A percentile compares a stretch with the other conserved stretches of the same genome.
These are phyloP conservation scores for Furculomyces boomerangus DNA, from an alignment of 371 early-diverging fungal genomes.

Conservation along the genomic window DNA sequence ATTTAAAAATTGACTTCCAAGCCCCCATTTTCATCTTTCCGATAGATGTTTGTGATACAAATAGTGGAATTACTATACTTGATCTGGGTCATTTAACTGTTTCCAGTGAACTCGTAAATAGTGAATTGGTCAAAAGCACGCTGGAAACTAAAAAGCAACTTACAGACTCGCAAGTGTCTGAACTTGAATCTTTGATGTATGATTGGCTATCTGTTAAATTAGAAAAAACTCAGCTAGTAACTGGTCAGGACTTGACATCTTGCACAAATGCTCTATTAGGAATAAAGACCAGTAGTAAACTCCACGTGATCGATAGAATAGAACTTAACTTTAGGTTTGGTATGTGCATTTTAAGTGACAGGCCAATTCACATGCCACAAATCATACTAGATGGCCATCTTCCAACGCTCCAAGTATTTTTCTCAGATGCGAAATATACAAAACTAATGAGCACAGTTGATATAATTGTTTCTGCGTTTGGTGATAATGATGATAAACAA, in stretches of 20 bases:
- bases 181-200: conserved; percentile 67
- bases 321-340: conserved; percentile 67
- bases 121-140: conserved; percentile 35
- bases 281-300: conserved; percentile 24
- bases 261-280: conserved; percentile 48
- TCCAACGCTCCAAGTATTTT: conserved; percentile 70
- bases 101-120: conserved; percentile 59
- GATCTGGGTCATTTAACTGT: conserved; percentile 89
- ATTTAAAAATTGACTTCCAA: conserved; percentile 83
- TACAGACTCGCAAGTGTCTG: conserved; percentile 40
- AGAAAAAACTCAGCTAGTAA: conserved; percentile 50
- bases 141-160: conserved; percentile 24
- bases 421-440: conserved; percentile 88
- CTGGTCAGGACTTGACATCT: conserved; percentile 53
- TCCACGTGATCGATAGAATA: conserved; percentile 75
- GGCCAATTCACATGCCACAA: conserved; percentile 39
- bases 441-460: conserved; percentile 71
- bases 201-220: conserved; percentile 74
- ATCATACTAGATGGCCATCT: conserved; percentile 66
- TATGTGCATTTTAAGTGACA: conserved; percentile 68
- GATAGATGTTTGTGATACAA: conserved; percentile 49
- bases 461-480: conserved; percentile 20
- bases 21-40: conserved; percentile 95
- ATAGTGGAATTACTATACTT: conserved; percentile 55
- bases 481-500: conserved; percentile 13